Evolutionary conservation across 2,329 filamentous ascomycete species (phyloP), one percentile per base, ranked within the genome.

Genomic region (Aspergillus ibericus): DNA sequence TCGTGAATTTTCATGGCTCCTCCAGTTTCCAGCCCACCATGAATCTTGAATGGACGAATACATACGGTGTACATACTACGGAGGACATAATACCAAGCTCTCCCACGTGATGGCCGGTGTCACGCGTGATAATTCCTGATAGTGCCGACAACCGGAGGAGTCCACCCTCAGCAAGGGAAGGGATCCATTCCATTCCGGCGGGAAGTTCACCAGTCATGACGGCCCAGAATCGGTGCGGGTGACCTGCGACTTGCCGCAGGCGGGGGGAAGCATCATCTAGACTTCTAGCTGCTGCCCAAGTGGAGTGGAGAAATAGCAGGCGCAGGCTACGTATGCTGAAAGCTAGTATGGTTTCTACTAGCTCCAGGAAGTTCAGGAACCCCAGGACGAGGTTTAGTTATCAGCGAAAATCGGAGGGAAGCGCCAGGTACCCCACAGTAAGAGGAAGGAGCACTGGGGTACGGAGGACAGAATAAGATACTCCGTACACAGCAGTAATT

Each of bases 401-500:
- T 9, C 55, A 51, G 59, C 63, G 63, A 63, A 25, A 51, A 38
- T 65, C 63, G 63, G 63, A 62, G 57, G 47, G 50, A 59, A 29
- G 36, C 22, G 35, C 16, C 20, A 25, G 15, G 36, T 42, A 40
- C 50, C 35, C 50, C 50, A 42, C 50, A 53, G 27, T 32, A 22
- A 12, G 49, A 15, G 16, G 8, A 22, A 25, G 40, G 40, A 9
- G 40, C 20, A 22, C 40, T 44, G 40, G 40, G 40, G 40, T 44
- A 44, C 15, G 6, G n/a, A n/a, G n/a, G n/a, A n/a, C n/a, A n/a
- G n/a, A n/a, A n/a, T n/a, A n/a, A n/a, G n/a, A n/a, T n/a, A n/a
- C n/a, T n/a, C n/a, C n/a, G n/a, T n/a, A n/a, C n/a, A n/a, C n/a
- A n/a, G n/a, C n/a, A 38, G n/a, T 38, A 16, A 38, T n/a, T 5